Percentiles rank a stretch among this genome's conserved stretches.
phyloP scores from a whole-genome alignment of 805 yeast genomes.

The Komagataella mondaviorum region DNA sequence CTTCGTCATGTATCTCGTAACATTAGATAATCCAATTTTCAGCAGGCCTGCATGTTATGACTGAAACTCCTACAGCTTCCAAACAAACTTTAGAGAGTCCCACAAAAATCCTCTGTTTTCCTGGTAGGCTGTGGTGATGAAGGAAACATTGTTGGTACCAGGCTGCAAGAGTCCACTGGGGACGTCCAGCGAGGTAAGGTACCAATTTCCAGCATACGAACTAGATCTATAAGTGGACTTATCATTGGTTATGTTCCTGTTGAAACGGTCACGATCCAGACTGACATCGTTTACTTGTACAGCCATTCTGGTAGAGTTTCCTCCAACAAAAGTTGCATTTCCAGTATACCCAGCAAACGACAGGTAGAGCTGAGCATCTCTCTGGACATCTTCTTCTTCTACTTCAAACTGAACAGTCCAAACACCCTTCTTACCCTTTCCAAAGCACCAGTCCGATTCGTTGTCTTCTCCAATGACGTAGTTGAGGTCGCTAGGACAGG shows the following conservation, averaged over 20 bases:
- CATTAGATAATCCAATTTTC: neutral
- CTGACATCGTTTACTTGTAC: neutral
- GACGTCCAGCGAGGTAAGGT: neutral
- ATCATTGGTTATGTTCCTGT: neutral
- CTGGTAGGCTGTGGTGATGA: neutral
- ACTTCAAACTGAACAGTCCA: neutral
- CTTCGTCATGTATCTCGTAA: neutral
- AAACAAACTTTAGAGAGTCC: neutral
- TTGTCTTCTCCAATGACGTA: neutral
- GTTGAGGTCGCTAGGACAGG: neutral
- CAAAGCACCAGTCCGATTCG: neutral
- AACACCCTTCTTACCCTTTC: neutral
- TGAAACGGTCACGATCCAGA: neutral
- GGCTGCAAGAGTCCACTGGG: neutral
- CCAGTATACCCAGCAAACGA: neutral
- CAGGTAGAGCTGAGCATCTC: neutral
- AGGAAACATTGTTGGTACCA: neutral
- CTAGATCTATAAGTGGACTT: neutral
- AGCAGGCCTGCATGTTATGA: neutral
- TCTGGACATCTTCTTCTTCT: neutral
- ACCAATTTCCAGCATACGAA: neutral
- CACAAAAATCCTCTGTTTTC: neutral
- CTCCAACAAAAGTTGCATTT: neutral
- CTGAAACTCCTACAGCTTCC: neutral
- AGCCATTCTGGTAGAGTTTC: neutral